Evolutionary conservation across 2,329 filamentous ascomycete species (phyloP).

Genomic region (Penicillium sumatraense): DNA sequence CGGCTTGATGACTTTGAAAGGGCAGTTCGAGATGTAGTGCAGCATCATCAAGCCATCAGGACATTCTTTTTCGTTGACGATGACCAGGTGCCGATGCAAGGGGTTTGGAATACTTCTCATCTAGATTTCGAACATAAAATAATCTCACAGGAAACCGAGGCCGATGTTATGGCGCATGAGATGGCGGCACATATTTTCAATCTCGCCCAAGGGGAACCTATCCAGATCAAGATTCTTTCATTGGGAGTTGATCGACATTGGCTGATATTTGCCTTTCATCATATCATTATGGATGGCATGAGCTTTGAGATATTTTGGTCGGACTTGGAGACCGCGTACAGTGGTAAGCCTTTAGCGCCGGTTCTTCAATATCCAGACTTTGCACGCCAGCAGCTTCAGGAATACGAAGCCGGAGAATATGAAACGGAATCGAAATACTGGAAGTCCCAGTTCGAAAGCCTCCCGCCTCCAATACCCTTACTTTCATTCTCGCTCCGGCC

Average conservation of each 20-base stretch:
- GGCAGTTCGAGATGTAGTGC: constrained; percentile 38
- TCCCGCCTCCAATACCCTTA: constrained; percentile 16
- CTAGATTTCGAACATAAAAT: constrained; percentile 32
- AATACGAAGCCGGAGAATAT: constrained; percentile 33
- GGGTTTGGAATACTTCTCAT: constrained; percentile 28
- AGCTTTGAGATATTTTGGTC: constrained; percentile 49
- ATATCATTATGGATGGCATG: constrained; percentile 57
- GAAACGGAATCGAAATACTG: constrained; percentile 27
- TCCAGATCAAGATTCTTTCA: constrained; percentile 22
- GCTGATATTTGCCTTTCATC: constrained; percentile 53
- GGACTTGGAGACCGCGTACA: constrained; percentile 53
- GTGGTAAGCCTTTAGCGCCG: constrained; percentile 26
- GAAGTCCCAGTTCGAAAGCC: constrained; percentile 14
- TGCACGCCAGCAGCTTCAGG: constrained; percentile 34
- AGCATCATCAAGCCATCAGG: constrained; percentile 39
- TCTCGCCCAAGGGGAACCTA: constrained; percentile 40
- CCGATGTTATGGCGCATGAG: constrained; percentile 17
- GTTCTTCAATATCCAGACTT: constrained; percentile 44
- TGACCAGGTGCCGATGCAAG: constrained; percentile 18
- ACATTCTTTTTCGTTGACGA: constrained; percentile 33
- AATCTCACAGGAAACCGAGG: constrained; percentile 24
- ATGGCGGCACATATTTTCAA: constrained; percentile 42
- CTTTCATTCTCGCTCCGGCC: constrained; percentile 19
- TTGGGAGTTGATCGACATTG: constrained; percentile 35
- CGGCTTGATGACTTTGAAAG: constrained; percentile 32